Percentiles rank a stretch among this genome's conserved stretches.
Conservation (phyloP, 1,284 basidiomycete genomes). For the Boletus chippewaensis region DNA sequence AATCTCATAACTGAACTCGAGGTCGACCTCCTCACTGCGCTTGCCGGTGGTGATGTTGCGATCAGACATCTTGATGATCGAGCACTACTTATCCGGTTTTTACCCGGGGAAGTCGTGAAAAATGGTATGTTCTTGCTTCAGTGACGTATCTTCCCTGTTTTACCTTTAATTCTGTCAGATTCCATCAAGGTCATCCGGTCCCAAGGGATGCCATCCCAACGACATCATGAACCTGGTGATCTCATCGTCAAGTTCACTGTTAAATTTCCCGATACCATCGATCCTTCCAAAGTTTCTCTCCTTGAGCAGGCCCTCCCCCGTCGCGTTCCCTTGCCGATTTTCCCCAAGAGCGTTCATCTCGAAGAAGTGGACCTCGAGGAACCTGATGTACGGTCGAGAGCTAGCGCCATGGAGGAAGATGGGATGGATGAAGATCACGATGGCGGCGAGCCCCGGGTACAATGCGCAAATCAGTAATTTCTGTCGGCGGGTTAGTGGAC, state of each 20-base stretch:
- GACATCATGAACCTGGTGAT: slow-evolving; percentile 96
- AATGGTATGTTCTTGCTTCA: slow-evolving; percentile 58
- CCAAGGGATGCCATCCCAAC: slow-evolving; percentile 97
- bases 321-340: slow-evolving; percentile 64
- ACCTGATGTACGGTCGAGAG: slow-evolving; percentile 71
- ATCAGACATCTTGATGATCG: slow-evolving; percentile 95
- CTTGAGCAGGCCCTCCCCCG: slow-evolving; percentile 88
- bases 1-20: slow-evolving; percentile 86
- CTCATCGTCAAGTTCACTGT: slow-evolving; percentile 86
- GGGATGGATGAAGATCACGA: slow-evolving; percentile 85
- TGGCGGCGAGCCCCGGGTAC: slow-evolving; percentile 60
- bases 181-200: slow-evolving; percentile 87
- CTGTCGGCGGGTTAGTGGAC: slow-evolving; percentile 11
- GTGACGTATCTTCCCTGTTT: slow-evolving; percentile 2
- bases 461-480: slow-evolving; percentile 75
- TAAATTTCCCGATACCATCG: slow-evolving; percentile 84
- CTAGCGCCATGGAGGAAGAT: slow-evolving; percentile 48
- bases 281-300: slow-evolving; percentile 58
- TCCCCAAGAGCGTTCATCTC: slow-evolving; percentile 59
- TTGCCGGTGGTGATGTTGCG: slow-evolving; percentile 87
- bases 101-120: slow-evolving; percentile 91
- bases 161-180: slow-evolving; percentile 41
- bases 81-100: slow-evolving; percentile 77
- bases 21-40: slow-evolving; percentile 89
- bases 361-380: slow-evolving; percentile 89